phyloP scores from a whole-genome alignment of 2,329 filamentous ascomycete species.

The Diplodia mutila region DNA sequence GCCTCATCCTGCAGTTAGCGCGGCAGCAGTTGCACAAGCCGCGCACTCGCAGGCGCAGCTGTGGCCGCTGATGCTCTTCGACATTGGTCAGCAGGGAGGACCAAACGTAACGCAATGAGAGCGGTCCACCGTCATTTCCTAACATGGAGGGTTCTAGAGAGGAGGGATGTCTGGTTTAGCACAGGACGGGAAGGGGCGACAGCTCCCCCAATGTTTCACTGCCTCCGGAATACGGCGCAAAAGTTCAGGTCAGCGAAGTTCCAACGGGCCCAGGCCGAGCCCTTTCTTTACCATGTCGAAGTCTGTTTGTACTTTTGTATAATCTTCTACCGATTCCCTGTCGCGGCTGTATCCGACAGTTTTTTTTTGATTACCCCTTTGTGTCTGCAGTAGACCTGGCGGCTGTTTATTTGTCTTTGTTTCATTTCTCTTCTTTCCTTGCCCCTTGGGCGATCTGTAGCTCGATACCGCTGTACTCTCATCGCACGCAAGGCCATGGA shows the following conservation, averaged over 20 bases:
- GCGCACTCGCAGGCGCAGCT: slow-evolving; percentile 24
- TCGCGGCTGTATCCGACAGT: neutral
- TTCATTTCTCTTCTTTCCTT: neutral
- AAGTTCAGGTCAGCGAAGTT: slow-evolving; percentile 5
- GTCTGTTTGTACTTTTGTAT: slow-evolving; percentile 9
- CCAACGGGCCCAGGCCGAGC: neutral
- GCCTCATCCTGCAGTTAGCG: slow-evolving; percentile 24
- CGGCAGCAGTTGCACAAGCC: slow-evolving; percentile 24
- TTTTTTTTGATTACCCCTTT: neutral
- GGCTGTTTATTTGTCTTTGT: neutral
- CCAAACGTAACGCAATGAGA: slow-evolving; percentile 2
- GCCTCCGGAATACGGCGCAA: slow-evolving; percentile 11
- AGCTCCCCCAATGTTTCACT: neutral
- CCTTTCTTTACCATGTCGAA: neutral
- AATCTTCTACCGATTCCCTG: slow-evolving; percentile 5
- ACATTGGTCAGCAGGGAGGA: slow-evolving; percentile 23
- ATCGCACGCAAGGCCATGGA: slow-evolving; percentile 4
- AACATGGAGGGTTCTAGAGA: neutral
- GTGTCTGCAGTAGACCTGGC: slow-evolving; percentile 2
- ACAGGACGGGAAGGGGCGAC: neutral
- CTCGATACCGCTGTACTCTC: slow-evolving; percentile 11
- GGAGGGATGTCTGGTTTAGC: slow-evolving; percentile 9
- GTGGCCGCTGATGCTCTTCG: slow-evolving; percentile 27
- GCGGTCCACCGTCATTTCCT: neutral
- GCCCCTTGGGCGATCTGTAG: neutral